Base-by-base conservation (phyloP, 371 early-diverging fungal genomes). In the Mucor racemosus region DNA sequence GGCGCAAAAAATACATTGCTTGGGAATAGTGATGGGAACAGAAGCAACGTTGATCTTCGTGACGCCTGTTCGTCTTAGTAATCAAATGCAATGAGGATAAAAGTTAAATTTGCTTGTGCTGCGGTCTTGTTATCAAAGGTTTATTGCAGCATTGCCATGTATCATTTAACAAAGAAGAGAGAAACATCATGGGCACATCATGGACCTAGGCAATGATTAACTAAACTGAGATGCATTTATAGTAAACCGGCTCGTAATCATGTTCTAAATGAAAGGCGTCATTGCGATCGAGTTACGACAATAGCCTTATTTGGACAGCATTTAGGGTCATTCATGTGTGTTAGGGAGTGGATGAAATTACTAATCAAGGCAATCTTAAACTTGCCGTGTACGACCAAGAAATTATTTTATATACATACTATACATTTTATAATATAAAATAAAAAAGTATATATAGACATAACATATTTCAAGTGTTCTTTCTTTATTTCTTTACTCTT, bases 271-370 rank as follows among this genome's bases (percentile, higher is more conserved):
- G 11, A 11, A 38, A 38, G 38, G 11, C 38, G 38, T 4, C 50
- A 50, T 50, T 50, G 50, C 50, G 50, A 50, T 50, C 50, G 26
- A 50, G 21, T 50, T 50, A 50, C 50, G 50, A 50, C 50, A 50
- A 50, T 26, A 10, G 50, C 50, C 50, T 21, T 50, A 17, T 50
- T 19, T 50, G 13, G 50, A 4, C 50, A 26, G n/a, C 8, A 44
- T 26, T 26, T 50, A 19, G 21, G 26, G 50, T 19, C 26, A 21
- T 50, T 50, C 50, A 50, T 50, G 21, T 50, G 50, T 50, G 8
- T 26, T 26, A 26, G 26, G 26, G 26, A 26, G 26, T 26, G 3
- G 26, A 26, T 26, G 3, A 21, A 50, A 50, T 50, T 50, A 50
- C n/a, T 50, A 50, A 50, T 50, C 50, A 50, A 19, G 26, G 50